Evolutionary conservation across 129 eudicot species (phyloP).

Genomic region (Escallonia herrerae): DNA sequence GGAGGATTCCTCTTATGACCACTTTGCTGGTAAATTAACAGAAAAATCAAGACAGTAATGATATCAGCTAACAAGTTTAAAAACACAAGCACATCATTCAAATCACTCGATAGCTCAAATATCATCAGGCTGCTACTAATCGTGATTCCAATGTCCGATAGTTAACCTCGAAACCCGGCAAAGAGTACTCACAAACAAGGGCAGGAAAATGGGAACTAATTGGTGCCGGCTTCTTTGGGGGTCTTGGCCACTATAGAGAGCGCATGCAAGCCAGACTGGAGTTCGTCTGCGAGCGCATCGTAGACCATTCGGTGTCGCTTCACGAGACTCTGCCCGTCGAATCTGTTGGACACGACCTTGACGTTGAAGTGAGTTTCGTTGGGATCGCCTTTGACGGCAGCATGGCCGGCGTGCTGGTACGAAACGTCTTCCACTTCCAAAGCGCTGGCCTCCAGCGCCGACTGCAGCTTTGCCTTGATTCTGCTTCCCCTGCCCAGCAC

Average conservation of each 20-base stretch:
- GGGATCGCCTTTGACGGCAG: slow-evolving; percentile 35
- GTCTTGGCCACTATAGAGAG: slow-evolving; percentile 50
- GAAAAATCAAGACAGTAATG: no score
- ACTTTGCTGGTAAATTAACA: no score
- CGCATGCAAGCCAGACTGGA: slow-evolving; percentile 47
- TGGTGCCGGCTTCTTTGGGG: slow-evolving; percentile 34
- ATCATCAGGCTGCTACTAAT: no score
- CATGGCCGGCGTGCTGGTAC: slow-evolving; percentile 55
- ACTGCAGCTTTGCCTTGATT: slow-evolving; percentile 45
- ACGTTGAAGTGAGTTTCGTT: slow-evolving; percentile 51
- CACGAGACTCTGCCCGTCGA: slow-evolving; percentile 43
- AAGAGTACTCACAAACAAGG: background rate
- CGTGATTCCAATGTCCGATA: no score
- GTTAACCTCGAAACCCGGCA: no score
- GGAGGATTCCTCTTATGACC: no score
- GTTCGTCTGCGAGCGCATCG: slow-evolving; percentile 44
- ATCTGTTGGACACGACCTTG: slow-evolving; percentile 34
- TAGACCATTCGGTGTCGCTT: slow-evolving; percentile 57
- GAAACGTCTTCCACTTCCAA: slow-evolving; percentile 51
- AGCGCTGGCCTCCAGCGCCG: slow-evolving; percentile 35
- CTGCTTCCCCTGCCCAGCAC: slow-evolving; percentile 30
- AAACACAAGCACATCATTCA: no score
- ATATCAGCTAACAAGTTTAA: no score
- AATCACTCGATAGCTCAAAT: no score
- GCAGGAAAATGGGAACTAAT: background rate